Evolutionary conservation across 1,284 basidiomycete genomes (phyloP).

Genomic region (Malassezia sp.): DNA sequence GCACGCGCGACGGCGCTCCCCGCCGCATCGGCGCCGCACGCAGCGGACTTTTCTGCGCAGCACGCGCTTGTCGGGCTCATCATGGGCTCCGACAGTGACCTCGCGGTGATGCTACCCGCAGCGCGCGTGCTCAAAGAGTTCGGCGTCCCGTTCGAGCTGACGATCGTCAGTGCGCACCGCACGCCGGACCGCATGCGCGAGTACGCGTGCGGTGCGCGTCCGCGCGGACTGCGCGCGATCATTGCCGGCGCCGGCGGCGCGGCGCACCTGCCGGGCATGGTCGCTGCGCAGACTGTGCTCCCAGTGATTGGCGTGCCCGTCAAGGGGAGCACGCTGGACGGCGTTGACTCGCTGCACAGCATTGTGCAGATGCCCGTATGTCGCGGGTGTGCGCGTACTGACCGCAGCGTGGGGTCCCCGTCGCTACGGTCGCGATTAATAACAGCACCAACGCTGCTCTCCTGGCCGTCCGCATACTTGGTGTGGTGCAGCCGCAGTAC

Average conservation of each 20-base stretch:
- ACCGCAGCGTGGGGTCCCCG: slow-evolving; percentile 76
- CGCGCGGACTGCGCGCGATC: slow-evolving; percentile 65
- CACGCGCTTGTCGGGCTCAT: slow-evolving; percentile 83
- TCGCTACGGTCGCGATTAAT: slow-evolving; percentile 94
- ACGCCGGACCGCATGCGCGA: slow-evolving; percentile 77
- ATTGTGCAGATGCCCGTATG: slow-evolving; percentile 98
- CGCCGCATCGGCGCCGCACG: slow-evolving; percentile 46
- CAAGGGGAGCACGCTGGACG: slow-evolving; percentile 83
- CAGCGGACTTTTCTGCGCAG: slow-evolving; percentile 49
- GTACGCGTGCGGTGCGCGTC: slow-evolving; percentile 67
- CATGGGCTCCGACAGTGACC: slow-evolving; percentile 98
- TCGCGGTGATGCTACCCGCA: slow-evolving; percentile 81
- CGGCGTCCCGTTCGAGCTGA: slow-evolving; percentile 77
- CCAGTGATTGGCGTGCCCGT: slow-evolving; percentile 96
- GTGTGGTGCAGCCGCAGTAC: slow-evolving; percentile 58
- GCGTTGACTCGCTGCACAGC: slow-evolving; percentile 87
- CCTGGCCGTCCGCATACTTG: slow-evolving; percentile 78
- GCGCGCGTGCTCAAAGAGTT: slow-evolving; percentile 74
- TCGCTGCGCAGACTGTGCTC: slow-evolving; percentile 79
- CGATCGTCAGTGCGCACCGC: slow-evolving; percentile 89
- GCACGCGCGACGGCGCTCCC: slow-evolving; percentile 46
- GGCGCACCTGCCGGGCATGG: slow-evolving; percentile 96
- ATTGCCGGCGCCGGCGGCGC: slow-evolving; percentile 95
- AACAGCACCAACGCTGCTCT: slow-evolving; percentile 88
- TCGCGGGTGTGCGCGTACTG: slow-evolving; percentile 28